Base-by-base conservation (phyloP, 176 grass and related monocot species). In the Urochloa ruziziensis region DNA sequence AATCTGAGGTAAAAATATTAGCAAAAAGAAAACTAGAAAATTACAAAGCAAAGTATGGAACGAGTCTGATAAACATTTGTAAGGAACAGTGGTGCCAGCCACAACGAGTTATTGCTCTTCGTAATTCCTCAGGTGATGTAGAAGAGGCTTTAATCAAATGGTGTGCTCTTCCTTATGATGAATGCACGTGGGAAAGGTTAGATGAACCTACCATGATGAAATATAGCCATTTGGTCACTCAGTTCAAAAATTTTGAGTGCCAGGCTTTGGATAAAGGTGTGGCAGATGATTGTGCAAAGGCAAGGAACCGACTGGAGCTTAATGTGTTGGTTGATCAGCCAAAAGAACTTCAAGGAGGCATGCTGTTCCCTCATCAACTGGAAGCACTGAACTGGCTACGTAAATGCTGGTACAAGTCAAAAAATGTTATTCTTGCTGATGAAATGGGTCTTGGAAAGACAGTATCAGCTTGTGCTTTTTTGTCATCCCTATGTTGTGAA, bases 381-480 rank as follows among this genome's bases (percentile, higher is more conserved):
- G 96, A 99, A 88, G 96, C 96, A 80, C 89, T 99, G 86, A 99
- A 99, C 73, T 99, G 96, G 96, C 86, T 99, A 37, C 93, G 96
- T 62, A 99, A 94, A 85, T 99, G 96, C 82, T 99, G 96, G 96
- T 84, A 74, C 34, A 93, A 80, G 80, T 94, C 91, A 65, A 99
- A 96, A 84, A 99, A 99, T 94, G 96, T 99, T 36, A 99, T 99
- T 79, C 90, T 99, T 72, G 96, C 96, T 80, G 96, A 99, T 94
- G 96, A 99, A 87, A 99, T 99, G 96, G 96, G 96, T 53, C 96
- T 99, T 60, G 96, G 96, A 33, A 99, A 99, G 86, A 99, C 96
- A 23, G 89, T 99, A 70, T 99, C 96, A 51, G 96, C 96, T 28
- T 92, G 87, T 89, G 96, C 93, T 85, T 99, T 99, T 80, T 83